These are phyloP conservation scores for Scopulariopsis brevicaulis DNA, from an alignment of 2,329 filamentous ascomycete genomes.

Conservation along the genomic window DNA sequence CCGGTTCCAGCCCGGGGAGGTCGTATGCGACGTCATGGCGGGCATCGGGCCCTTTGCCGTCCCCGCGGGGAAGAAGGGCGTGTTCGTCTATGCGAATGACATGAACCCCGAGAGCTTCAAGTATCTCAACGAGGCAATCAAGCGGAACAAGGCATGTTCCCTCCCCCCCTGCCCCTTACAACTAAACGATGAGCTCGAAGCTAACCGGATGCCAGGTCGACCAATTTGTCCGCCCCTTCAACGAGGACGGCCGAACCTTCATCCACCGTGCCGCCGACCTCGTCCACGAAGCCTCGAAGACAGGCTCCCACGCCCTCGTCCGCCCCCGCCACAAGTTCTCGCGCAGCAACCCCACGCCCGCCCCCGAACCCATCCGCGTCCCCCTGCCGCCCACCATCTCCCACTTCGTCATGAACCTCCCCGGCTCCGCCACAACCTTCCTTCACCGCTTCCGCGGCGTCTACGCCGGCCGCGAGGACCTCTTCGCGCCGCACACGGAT, in stretches of 20 bases:
- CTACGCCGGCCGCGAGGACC: conserved; percentile 57
- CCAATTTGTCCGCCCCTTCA: conserved; percentile 66
- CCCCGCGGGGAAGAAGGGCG: conserved; percentile 77
- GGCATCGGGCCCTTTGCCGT: conserved; percentile 93
- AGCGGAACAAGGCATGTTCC: conserved; percentile 61
- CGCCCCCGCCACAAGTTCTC: conserved; percentile 28
- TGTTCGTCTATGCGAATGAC: conserved; percentile 95
- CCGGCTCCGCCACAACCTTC: conserved; percentile 80
- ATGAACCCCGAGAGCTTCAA: conserved; percentile 83
- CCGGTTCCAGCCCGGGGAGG: conserved; percentile 72
- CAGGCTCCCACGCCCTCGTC: conserved; percentile 43
- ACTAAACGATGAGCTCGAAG: background rate
- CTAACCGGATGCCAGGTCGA: conserved; percentile 29
- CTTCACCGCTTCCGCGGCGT: conserved; percentile 52
- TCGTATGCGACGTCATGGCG: conserved; percentile 93
- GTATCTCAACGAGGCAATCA: conserved; percentile 58
- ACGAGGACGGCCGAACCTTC: conserved; percentile 72
- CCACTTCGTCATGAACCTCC: conserved; percentile 98
- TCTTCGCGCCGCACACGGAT: conserved; percentile 51
- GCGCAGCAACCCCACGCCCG: conserved; percentile 17
- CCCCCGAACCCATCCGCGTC: conserved; percentile 25
- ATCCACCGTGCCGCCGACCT: conserved; percentile 58
- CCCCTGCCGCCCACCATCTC: conserved; percentile 63
- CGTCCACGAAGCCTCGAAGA: conserved; percentile 37
- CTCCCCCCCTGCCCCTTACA: background rate